Percentiles rank a stretch among this genome's conserved stretches.
phyloP scores from a whole-genome alignment of 257 asterid species.

The Nicotiana undulata region DNA sequence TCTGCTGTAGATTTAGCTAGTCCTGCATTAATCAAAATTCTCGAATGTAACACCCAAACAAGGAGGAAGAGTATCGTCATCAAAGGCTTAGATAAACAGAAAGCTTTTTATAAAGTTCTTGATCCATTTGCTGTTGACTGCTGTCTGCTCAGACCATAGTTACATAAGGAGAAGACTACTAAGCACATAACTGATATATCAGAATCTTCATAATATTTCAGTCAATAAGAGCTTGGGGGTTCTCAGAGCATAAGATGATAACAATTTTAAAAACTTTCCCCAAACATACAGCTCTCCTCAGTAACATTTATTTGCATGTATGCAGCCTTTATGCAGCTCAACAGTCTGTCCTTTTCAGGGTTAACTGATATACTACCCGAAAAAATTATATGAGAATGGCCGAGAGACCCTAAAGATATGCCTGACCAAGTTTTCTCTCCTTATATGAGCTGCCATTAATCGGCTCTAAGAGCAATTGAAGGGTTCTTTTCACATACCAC shows the following conservation, averaged over 20 bases:
- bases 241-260: background rate
- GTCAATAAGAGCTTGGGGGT: background rate
- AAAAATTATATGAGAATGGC: background rate
- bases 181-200: background rate
- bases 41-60: background rate
- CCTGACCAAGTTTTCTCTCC: background rate
- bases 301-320: background rate
- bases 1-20: constrained; percentile 7
- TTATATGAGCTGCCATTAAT: background rate
- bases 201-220: background rate
- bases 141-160: background rate
- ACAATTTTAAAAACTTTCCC: background rate
- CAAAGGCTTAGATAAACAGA: background rate
- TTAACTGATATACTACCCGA: background rate
- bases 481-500: background rate
- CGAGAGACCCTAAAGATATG: background rate
- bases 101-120: background rate
- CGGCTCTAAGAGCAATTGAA: background rate
- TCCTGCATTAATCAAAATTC: constrained; percentile 3
- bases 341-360: background rate
- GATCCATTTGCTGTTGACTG: background rate
- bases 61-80: background rate
- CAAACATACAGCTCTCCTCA: background rate
- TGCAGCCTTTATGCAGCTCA: background rate
- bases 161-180: background rate